Conservation (phyloP, 1,139 yeast species). For the Yamadazyma kanchanaburiensis region DNA sequence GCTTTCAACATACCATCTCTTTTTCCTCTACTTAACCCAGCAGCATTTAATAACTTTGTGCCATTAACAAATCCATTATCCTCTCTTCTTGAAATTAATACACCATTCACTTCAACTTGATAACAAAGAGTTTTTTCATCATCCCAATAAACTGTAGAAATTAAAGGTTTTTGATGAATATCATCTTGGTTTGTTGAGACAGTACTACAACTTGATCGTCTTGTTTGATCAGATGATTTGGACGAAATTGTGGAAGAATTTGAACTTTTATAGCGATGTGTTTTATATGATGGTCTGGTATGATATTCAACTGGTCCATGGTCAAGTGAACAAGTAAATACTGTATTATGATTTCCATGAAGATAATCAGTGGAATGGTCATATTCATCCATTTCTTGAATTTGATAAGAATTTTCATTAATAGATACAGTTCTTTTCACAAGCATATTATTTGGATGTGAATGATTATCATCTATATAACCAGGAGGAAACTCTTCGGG, state of each 20-base stretch:
- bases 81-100: slow-evolving; percentile 48
- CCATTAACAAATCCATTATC: slow-evolving; percentile 54
- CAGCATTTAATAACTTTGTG: slow-evolving; percentile 74
- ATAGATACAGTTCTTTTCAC: too few relatives aligned
- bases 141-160: slow-evolving; percentile 48
- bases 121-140: slow-evolving; percentile 46
- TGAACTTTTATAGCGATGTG: slow-evolving; percentile 11
- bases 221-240: slow-evolving; percentile 8
- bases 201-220: slow-evolving; percentile 6
- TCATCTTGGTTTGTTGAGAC: slow-evolving; percentile 2
- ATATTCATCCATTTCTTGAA: too few relatives aligned
- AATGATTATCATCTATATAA: too few relatives aligned
- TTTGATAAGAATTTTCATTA: too few relatives aligned
- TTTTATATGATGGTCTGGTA: slow-evolving; percentile 1
- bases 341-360: too few relatives aligned
- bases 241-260: slow-evolving; percentile 14
- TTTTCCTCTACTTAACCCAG: slow-evolving; percentile 94
- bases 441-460: too few relatives aligned
- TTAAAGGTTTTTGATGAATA: slow-evolving; percentile 29
- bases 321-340: too few relatives aligned
- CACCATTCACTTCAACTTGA: slow-evolving; percentile 45
- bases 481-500: too few relatives aligned
- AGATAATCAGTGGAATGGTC: too few relatives aligned
- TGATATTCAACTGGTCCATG: background rate
- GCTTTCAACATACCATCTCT: slow-evolving; percentile 79